phyloP scores from a whole-genome alignment of 2,329 filamentous ascomycete species.

The Canariomyces notabilis region DNA sequence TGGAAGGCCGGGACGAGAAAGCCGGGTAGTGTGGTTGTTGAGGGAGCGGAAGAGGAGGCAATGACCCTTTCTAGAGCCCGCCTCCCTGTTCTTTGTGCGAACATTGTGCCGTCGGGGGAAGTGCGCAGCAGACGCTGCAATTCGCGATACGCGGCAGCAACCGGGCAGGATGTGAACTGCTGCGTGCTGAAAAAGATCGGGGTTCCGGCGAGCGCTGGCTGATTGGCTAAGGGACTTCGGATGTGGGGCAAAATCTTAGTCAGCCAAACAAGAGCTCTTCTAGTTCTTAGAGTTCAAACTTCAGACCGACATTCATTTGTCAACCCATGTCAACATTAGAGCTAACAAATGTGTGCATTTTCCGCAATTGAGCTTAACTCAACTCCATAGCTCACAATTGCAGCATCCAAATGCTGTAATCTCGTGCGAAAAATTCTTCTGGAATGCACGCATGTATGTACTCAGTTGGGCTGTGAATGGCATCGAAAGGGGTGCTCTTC shows the following conservation, averaged over 20 bases:
- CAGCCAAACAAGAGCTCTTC: too few species aligned
- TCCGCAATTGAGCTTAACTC: too few species aligned
- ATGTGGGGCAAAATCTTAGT: slow-evolving; percentile 3
- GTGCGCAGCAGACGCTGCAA: not conserved
- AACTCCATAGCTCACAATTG: too few species aligned
- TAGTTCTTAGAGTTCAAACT: too few species aligned
- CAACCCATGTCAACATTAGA: too few species aligned
- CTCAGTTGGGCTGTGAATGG: too few species aligned
- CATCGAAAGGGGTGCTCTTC: too few species aligned
- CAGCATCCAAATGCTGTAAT: too few species aligned
- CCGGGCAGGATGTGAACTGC: not conserved
- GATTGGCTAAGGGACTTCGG: not conserved
- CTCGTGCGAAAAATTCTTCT: too few species aligned
- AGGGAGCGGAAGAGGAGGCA: slow-evolving; percentile 42
- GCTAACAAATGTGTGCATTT: too few species aligned
- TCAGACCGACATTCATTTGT: too few species aligned
- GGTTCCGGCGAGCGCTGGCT: not conserved
- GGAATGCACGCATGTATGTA: too few species aligned
- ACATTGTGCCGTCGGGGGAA: slow-evolving; percentile 54
- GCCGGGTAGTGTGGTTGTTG: slow-evolving; percentile 54
- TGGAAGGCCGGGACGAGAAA: slow-evolving; percentile 72
- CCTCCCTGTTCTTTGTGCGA: slow-evolving; percentile 57
- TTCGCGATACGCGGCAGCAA: slow-evolving; percentile 8
- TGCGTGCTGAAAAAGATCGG: slow-evolving; percentile 13
- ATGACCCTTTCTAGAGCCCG: slow-evolving; percentile 52